Base-by-base conservation (phyloP, 768 basidiomycete genomes). In the Termitomyces sp. region DNA sequence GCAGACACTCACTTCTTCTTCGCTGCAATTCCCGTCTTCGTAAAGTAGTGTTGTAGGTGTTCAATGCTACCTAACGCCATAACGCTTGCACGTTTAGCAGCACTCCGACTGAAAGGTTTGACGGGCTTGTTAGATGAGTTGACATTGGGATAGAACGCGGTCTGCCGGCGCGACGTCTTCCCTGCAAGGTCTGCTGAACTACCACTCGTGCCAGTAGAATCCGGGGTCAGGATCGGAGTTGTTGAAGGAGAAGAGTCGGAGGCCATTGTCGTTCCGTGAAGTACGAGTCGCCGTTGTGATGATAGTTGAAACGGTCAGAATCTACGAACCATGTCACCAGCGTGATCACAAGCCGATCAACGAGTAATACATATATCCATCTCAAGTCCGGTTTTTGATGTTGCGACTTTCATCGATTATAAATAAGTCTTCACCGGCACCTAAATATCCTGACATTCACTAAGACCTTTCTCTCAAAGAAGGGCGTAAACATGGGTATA, bases 1-100 rank as follows among this genome's bases (percentile, higher is more conserved):
- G 40, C 40, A 41, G n/a, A 43, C 53, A 78, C 88, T 75, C 74
- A 89, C 93, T 84, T 82, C 73, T 80, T 81, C 76, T 87, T 84
- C 36, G 88, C 79, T 28, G 80, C 81, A 56, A 94, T 81, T 2
- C 92, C 92, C 0, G 90, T 85, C 80, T 94, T 94, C 8, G 91
- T 92, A 67, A 95, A 98, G 70, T 95, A 95, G 67, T 95, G 88
- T 73, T 98, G 95, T 44, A 98, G 82, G 70, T 97, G 92, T 69
- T 96, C 91, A 65, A 98, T 98, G 69, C 92, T 94, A n/a, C 95
- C 95, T 18, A 98, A 75, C 0, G 93, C 86, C 86, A 95, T 89
- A 20, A 98, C 95, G 66, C 91, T 93, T 71, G 93, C 91, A 46
- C 95, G 84, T 74, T 95, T 96, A 4, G 93, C 92, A 0, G 95